These are phyloP conservation scores for Oropetium thomaeum DNA, from an alignment of 176 grass and related monocot species.

Conservation along the genomic window DNA sequence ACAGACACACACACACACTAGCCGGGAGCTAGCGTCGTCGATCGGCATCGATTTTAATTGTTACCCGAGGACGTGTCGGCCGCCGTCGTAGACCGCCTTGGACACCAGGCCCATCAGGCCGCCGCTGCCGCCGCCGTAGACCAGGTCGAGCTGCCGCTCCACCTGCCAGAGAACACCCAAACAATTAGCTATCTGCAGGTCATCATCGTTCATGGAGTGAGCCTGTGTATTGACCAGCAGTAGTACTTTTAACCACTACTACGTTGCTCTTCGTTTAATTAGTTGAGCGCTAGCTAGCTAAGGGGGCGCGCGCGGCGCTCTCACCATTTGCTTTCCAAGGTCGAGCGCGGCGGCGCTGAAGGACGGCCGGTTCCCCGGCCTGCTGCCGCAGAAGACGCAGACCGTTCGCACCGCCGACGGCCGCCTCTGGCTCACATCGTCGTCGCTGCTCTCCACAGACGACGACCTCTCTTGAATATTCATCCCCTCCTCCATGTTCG, in stretches of 20 bases:
- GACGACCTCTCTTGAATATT: slow-evolving; percentile 38
- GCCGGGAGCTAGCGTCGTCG: no score
- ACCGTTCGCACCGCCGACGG: slow-evolving; percentile 53
- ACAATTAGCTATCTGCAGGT: not conserved
- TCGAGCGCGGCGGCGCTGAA: slow-evolving; percentile 81
- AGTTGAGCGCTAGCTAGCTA: not conserved
- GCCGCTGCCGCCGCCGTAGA: slow-evolving; percentile 92
- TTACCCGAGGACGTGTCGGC: slow-evolving; percentile 94
- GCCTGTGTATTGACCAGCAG: no score
- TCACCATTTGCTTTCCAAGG: slow-evolving; percentile 78
- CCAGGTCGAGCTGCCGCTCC: slow-evolving; percentile 72
- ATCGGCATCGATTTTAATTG: not conserved
- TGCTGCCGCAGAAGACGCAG: slow-evolving; percentile 94
- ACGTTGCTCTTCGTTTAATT: not conserved
- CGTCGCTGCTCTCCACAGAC: not conserved
- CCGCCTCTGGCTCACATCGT: not conserved
- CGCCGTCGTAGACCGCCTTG: slow-evolving; percentile 73
- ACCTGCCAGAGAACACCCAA: slow-evolving; percentile 57
- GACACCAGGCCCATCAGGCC: slow-evolving; percentile 92
- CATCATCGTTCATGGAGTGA: no score
- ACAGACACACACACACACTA: no score
- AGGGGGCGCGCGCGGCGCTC: no score
- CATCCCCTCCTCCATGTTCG: slow-evolving; percentile 50
- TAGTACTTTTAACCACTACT: no score
- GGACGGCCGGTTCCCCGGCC: slow-evolving; percentile 59